These are phyloP conservation scores for Naganishia vaughanmartiniae DNA, from an alignment of 768 basidiomycete genomes.

Conservation along the genomic window DNA sequence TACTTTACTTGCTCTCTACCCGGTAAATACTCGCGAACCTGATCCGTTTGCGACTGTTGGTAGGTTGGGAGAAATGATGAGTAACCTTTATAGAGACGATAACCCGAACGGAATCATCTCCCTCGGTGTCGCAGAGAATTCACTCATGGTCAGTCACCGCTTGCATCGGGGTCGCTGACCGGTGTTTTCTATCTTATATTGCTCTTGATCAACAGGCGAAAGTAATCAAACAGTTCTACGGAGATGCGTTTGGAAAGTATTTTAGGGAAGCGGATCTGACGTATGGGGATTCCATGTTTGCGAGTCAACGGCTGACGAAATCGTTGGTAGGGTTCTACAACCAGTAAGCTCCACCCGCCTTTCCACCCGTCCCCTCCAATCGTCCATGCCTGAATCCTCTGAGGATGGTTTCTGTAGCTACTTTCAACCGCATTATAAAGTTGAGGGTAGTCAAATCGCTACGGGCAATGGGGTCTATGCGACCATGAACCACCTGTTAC, in stretches of 20 bases:
- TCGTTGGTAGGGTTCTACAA: slow-evolving; percentile 44
- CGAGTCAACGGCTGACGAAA: slow-evolving; percentile 41
- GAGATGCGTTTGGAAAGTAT: slow-evolving; percentile 37
- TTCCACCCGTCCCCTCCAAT: background rate
- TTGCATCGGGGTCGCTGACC: too few species aligned
- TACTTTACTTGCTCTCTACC: background rate
- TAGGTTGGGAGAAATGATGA: slow-evolving; percentile 22
- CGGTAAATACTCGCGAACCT: background rate
- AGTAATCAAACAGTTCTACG: slow-evolving; percentile 38
- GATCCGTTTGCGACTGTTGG: background rate
- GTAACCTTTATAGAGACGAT: slow-evolving; percentile 39
- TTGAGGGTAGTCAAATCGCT: slow-evolving; percentile 23
- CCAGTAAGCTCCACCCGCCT: slow-evolving; percentile 27
- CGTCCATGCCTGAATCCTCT: slow-evolving; percentile 30
- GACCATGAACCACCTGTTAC: slow-evolving; percentile 47
- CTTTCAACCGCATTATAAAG: slow-evolving; percentile 30
- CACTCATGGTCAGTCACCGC: slow-evolving; percentile 41
- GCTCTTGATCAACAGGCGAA: too few species aligned
- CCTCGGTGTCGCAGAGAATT: slow-evolving; percentile 48
- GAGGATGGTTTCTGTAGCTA: slow-evolving; percentile 29
- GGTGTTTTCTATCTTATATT: too few species aligned
- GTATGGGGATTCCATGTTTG: slow-evolving; percentile 49
- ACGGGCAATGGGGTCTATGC: slow-evolving; percentile 28
- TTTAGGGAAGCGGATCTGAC: slow-evolving; percentile 40
- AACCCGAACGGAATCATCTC: slow-evolving; percentile 50